A percentile compares a stretch with the other conserved stretches of the same genome.
Evolutionary conservation across 2,329 filamentous ascomycete species (phyloP).

Genomic region (Diaporthe ampelina): DNA sequence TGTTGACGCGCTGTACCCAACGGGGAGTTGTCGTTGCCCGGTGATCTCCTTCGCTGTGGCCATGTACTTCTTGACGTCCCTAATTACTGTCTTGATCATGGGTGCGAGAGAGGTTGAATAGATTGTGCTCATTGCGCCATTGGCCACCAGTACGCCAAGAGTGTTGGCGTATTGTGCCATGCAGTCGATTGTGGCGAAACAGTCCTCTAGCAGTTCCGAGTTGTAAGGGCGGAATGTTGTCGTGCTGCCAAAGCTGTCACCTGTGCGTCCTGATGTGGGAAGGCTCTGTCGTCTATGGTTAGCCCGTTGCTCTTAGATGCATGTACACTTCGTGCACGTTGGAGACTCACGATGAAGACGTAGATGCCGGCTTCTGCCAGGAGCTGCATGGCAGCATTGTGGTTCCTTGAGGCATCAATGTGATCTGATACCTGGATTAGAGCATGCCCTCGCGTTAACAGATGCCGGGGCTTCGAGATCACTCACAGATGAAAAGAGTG

Average conservation of each 20-base stretch:
- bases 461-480: background rate
- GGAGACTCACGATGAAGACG: conserved; percentile 46
- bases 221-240: conserved; percentile 44
- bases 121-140: conserved; percentile 42
- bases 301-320: background rate
- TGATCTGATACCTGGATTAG: conserved; percentile 24
- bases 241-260: conserved; percentile 34
- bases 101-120: conserved; percentile 40
- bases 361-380: conserved; percentile 45
- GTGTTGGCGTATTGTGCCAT: conserved; percentile 49
- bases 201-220: conserved; percentile 39
- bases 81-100: conserved; percentile 45
- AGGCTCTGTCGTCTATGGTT: conserved; percentile 22
- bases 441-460: background rate
- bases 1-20: conserved; percentile 41
- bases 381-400: conserved; percentile 38
- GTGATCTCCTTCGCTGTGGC: conserved; percentile 27
- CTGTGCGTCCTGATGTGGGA: conserved; percentile 35
- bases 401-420: conserved; percentile 34
- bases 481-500: conserved; percentile 47
- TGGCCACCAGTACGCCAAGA: conserved; percentile 46
- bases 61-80: conserved; percentile 50
- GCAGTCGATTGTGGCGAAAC: conserved; percentile 46
- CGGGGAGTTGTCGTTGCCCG: conserved; percentile 37
- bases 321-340: background rate